A percentile compares a stretch with the other conserved stretches of the same genome.
phyloP scores from a whole-genome alignment of 768 basidiomycete species.

The Cubamyces lactineus region DNA sequence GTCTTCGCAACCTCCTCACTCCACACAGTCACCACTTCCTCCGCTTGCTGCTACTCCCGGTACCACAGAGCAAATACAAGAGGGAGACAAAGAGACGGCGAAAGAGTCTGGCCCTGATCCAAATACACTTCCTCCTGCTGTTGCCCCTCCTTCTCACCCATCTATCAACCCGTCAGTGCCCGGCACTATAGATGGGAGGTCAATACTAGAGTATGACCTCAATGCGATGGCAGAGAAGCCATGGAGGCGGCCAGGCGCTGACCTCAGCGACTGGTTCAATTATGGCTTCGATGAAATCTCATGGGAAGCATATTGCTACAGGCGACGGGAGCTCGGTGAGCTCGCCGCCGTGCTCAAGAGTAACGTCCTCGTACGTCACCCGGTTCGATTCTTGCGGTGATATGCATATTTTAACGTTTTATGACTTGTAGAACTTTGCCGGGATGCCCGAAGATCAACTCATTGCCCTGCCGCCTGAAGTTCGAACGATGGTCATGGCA shows the following conservation, averaged over 20 bases:
- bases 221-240: conserved; percentile 76
- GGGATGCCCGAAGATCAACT: conserved; percentile 84
- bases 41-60: conserved; percentile 25
- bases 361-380: conserved; percentile 71
- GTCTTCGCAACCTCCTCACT: conserved; percentile 12
- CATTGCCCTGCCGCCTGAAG: conserved; percentile 74
- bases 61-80: conserved; percentile 29
- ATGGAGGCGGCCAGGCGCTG: conserved; percentile 91
- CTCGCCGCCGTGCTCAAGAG: conserved; percentile 79
- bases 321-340: conserved; percentile 80
- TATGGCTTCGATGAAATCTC: conserved; percentile 98
- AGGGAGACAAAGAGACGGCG: conserved; percentile 23
- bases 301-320: conserved; percentile 91
- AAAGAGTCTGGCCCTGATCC: conserved; percentile 54
- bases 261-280: conserved; percentile 98
- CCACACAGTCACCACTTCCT: conserved; percentile 27
- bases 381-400: neutral
- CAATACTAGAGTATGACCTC: conserved; percentile 85
- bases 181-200: conserved; percentile 72
- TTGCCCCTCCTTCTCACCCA: conserved; percentile 81
- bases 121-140: conserved; percentile 63
- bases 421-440: conserved; percentile 65
- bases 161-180: conserved; percentile 67
- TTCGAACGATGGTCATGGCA: conserved; percentile 87
- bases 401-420: conserved; percentile 17